Evolutionary conservation across 495 filamentous ascomycete species (phyloP).

Genomic region (Hypoxylon fragiforme): DNA sequence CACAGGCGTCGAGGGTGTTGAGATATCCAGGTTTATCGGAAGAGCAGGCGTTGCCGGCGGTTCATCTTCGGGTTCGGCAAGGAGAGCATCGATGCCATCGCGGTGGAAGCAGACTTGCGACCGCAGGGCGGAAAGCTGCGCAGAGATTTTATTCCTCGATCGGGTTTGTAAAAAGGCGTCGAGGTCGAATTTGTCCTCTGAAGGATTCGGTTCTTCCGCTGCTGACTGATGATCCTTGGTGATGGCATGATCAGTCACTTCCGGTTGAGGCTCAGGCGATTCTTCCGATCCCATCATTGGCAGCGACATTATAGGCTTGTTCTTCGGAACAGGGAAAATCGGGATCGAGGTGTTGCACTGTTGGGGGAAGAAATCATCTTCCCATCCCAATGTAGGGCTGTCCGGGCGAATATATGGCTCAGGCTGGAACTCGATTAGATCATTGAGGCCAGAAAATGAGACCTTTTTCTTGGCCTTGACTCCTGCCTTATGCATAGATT

Average conservation of each 20-base stretch:
- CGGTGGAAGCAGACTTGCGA: slow-evolving; percentile 46
- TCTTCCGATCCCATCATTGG: background rate
- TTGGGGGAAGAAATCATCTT: slow-evolving; percentile 40
- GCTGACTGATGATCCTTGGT: slow-evolving; percentile 2
- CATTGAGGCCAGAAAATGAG: slow-evolving; percentile 51
- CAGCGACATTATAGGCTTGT: slow-evolving; percentile 10
- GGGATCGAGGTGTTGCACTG: slow-evolving; percentile 10
- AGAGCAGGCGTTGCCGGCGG: slow-evolving; percentile 8
- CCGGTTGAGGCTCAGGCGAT: slow-evolving; percentile 3
- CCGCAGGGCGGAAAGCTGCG: slow-evolving; percentile 45
- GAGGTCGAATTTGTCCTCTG: slow-evolving; percentile 31
- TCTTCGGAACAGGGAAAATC: slow-evolving; percentile 12
- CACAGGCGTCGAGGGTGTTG: slow-evolving; percentile 1
- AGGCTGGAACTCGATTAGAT: slow-evolving; percentile 37
- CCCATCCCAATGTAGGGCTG: slow-evolving; percentile 49
- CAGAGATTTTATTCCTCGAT: slow-evolving; percentile 47
- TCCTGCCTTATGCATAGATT: slow-evolving; percentile 8
- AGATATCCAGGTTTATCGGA: background rate
- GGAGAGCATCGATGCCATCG: slow-evolving; percentile 41
- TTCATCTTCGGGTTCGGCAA: slow-evolving; percentile 29
- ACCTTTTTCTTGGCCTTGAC: slow-evolving; percentile 54
- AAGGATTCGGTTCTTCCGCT: slow-evolving; percentile 12
- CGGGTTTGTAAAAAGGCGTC: slow-evolving; percentile 43
- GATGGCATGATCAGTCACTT: slow-evolving; percentile 1
- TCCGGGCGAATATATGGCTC: slow-evolving; percentile 53